These are phyloP conservation scores for Elsinoe arachidis DNA, from an alignment of 2,329 filamentous ascomycete genomes.

Conservation along the genomic window DNA sequence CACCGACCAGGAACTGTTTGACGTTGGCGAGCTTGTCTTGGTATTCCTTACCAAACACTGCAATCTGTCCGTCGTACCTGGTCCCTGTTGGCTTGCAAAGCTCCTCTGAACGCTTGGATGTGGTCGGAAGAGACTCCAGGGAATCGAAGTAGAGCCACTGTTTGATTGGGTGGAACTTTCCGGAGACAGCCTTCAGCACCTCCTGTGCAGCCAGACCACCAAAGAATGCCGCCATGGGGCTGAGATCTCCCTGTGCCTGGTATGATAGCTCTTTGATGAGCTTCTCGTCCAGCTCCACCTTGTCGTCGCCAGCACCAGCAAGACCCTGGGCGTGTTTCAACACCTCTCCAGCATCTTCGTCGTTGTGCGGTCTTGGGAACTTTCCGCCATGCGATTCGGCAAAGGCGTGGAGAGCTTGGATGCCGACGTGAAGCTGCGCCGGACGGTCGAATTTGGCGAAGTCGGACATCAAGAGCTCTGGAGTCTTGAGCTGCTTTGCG, in stretches of 20 bases:
- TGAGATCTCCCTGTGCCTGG: slow-evolving; percentile 84
- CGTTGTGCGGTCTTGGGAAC: slow-evolving; percentile 74
- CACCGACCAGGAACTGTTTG: slow-evolving; percentile 88
- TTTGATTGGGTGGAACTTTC: slow-evolving; percentile 91
- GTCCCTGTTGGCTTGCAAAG: slow-evolving; percentile 76
- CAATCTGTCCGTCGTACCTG: slow-evolving; percentile 94
- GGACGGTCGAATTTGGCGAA: slow-evolving; percentile 97
- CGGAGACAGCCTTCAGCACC: slow-evolving; percentile 90
- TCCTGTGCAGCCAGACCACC: slow-evolving; percentile 91
- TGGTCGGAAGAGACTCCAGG: slow-evolving; percentile 82
- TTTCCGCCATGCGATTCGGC: slow-evolving; percentile 60
- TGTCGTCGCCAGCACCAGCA: slow-evolving; percentile 56
- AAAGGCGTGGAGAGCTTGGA: slow-evolving; percentile 87
- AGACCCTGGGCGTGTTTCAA: slow-evolving; percentile 67
- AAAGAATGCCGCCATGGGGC: slow-evolving; percentile 88
- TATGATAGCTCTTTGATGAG: slow-evolving; percentile 87
- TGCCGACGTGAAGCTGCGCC: slow-evolving; percentile 79
- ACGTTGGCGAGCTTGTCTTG: slow-evolving; percentile 89
- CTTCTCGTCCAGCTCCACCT: slow-evolving; percentile 83
- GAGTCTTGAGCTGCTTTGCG: slow-evolving; percentile 68
- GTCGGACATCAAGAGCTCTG: slow-evolving; percentile 84
- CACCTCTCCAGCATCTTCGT: slow-evolving; percentile 71
- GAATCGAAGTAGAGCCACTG: slow-evolving; percentile 98
- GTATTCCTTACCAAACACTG: slow-evolving; percentile 86
- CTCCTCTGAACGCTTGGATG: slow-evolving; percentile 67